phyloP scores from a whole-genome alignment of 345 rosid genomes.

The Ceriops tagal region DNA sequence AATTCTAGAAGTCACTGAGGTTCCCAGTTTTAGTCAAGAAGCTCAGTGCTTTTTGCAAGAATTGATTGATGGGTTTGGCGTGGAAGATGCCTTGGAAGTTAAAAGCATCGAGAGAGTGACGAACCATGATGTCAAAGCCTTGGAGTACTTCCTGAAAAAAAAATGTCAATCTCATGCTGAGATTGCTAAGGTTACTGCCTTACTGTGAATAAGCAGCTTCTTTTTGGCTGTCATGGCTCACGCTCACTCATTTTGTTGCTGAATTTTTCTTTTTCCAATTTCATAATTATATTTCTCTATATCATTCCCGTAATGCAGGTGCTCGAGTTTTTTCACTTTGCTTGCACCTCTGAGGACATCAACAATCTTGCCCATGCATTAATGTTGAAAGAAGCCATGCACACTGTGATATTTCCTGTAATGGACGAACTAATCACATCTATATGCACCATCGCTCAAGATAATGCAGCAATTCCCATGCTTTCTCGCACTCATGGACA shows the following conservation, averaged over 20 bases:
- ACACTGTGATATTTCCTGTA: constrained; percentile 54
- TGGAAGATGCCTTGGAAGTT: constrained; percentile 75
- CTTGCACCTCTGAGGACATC: constrained; percentile 96
- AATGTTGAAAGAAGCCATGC: constrained; percentile 79
- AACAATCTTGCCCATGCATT: constrained; percentile 88
- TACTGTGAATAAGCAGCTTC: no score
- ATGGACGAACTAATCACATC: constrained; percentile 72
- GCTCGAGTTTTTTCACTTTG: constrained; percentile 91
- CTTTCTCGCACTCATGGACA: constrained; percentile 98
- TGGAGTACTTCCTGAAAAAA: constrained; percentile 88
- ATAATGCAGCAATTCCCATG: constrained; percentile 68
- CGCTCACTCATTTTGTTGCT: background rate
- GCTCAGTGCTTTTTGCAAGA: constrained; percentile 59
- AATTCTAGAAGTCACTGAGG: constrained; percentile 70
- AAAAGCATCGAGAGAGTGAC: constrained; percentile 77
- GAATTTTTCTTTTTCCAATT: background rate
- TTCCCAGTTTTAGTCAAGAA: constrained; percentile 73
- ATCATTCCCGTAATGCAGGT: constrained; percentile 43
- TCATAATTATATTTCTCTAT: background rate
- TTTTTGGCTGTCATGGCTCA: background rate
- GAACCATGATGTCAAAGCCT: constrained; percentile 94
- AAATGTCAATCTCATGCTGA: constrained; percentile 77
- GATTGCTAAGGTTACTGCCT: constrained; percentile 56
- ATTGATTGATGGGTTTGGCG: constrained; percentile 57
- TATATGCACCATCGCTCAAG: constrained; percentile 56